Evolutionary conservation across 1,284 basidiomycete genomes (phyloP).

Genomic region (Vanrija pseudolonga): DNA sequence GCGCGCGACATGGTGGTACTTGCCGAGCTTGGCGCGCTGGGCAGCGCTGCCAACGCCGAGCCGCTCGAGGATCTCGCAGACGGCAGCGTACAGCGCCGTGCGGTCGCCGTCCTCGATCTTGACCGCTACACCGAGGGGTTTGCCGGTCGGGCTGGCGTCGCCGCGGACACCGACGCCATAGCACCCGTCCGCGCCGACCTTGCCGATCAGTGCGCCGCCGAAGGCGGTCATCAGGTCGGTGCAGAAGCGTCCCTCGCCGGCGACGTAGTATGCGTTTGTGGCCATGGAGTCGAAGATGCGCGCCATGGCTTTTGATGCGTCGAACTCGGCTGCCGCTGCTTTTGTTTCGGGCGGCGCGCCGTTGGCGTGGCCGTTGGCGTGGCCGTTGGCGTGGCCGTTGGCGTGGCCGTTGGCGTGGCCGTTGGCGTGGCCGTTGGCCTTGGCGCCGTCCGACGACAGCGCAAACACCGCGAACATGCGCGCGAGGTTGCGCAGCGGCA

Average conservation of each 20-base stretch:
- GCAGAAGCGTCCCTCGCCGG: slow-evolving; percentile 1
- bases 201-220: not conserved
- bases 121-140: not conserved
- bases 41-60: not conserved
- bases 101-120: slow-evolving; percentile 6
- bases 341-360: not conserved
- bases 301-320: not conserved
- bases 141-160: not conserved
- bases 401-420: not conserved
- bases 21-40: not conserved
- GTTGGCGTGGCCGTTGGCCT: not conserved
- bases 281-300: not conserved
- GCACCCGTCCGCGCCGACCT: slow-evolving; percentile 5
- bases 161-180: not conserved
- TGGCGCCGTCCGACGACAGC: not conserved
- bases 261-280: not conserved
- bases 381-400: not conserved
- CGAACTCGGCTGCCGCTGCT: not conserved
- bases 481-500: not conserved
- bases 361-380: not conserved
- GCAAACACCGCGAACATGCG: slow-evolving; percentile 3
- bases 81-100: not conserved
- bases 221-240: not conserved
- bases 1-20: not conserved
- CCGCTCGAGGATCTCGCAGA: slow-evolving; percentile 1